Evolutionary conservation across 495 filamentous ascomycete genomes (phyloP), one percentile per base, ranked within the genome.

Genomic region (Talaromyces proteolyticus): DNA sequence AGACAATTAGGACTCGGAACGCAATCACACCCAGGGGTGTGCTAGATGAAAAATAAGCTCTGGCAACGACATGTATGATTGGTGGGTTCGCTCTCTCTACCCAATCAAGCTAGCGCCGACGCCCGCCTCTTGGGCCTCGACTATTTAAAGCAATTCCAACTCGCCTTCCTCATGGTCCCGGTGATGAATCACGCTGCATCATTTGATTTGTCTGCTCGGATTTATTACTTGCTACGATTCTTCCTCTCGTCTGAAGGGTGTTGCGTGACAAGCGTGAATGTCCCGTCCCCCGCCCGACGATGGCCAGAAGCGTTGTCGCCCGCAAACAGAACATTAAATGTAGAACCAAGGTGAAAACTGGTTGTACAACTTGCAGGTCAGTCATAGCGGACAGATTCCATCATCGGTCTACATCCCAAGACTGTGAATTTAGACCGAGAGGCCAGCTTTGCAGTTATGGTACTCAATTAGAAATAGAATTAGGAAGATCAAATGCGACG

Each of bases 401-500:
- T 22, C 38, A 2, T 22, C 29, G 4, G 1, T 14, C 16, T 41
- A 36, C 20, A 50, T 39, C 50, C 20, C n/a, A 17, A 18, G 45
- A 26, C 44, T 46, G 29, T 36, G 42, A 37, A 1, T 20, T 24
- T 34, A 47, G 12, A 41, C 26, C n/a, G 43, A 22, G 17, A 26
- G 3, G 2, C 23, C 25, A 16, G 38, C 26, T 10, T n/a, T 43
- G 36, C 11, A 23, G 37, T 51, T 11, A 42, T 43, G 46, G 42
- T 52, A 42, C 50, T 47, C 26, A 52, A 26, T 12, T 19, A 47
- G 25, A 4, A 46, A 41, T 43, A 64, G 61, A 54, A 57, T 57
- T 49, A 58, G 61, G 25, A 61, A 59, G 42, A 70, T 84, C 40
- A 82, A 82, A 57, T 84, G 81, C 38, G 80, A 80, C 45, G 81